A percentile compares a stretch with the other conserved stretches of the same genome.
Evolutionary conservation across 805 yeast genomes (phyloP).

Genomic region (Yarrowia porcina): DNA sequence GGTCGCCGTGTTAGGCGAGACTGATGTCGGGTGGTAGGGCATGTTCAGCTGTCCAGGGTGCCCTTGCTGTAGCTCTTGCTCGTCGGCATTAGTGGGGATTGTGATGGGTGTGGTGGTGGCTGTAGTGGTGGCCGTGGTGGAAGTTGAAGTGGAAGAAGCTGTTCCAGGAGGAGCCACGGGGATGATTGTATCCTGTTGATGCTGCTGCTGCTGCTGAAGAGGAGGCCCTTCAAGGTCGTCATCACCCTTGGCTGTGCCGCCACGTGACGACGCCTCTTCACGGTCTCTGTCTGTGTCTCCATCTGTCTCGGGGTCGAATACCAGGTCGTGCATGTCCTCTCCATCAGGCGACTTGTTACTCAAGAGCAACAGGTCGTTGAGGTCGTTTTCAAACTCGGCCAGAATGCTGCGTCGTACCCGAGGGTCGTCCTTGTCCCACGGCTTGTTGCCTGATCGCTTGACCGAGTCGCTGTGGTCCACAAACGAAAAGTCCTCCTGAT

Average conservation of each 20-base stretch:
- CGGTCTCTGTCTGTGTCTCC: not conserved
- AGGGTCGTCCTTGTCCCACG: slow-evolving; percentile 12
- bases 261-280: too few relatives aligned
- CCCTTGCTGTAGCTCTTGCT: too few relatives aligned
- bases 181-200: not conserved
- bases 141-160: not conserved
- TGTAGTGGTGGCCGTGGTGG: too few relatives aligned
- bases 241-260: too few relatives aligned
- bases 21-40: not conserved
- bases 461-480: slow-evolving; percentile 11
- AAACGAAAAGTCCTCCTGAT: slow-evolving; percentile 18
- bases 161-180: not conserved
- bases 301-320: not conserved
- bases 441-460: not conserved
- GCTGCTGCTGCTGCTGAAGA: too few relatives aligned
- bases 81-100: not conserved
- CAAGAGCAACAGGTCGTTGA: not conserved
- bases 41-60: too few relatives aligned
- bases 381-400: slow-evolving; percentile 16
- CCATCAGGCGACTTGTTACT: not conserved
- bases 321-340: not conserved
- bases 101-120: not conserved
- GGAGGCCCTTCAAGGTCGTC: too few relatives aligned
- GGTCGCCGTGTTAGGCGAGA: not conserved
- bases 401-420: not conserved